Evolutionary conservation across 345 rosid species (phyloP).

Genomic region (Clarkia xantiana): DNA sequence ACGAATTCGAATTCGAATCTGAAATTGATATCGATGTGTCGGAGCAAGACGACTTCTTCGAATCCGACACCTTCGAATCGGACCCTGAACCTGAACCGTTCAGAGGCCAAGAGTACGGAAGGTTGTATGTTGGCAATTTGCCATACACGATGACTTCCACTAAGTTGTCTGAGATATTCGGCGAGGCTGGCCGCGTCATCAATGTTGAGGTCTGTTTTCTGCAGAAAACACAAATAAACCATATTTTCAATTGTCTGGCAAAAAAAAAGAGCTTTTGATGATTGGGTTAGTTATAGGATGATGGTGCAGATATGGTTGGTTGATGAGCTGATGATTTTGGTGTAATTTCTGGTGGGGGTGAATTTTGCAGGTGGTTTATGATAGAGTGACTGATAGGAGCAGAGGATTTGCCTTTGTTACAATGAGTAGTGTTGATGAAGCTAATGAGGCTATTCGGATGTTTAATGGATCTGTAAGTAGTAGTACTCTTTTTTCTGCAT

Average conservation of each 20-base stretch:
- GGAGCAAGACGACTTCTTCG: conserved; percentile 11
- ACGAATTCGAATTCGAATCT: conserved; percentile 17
- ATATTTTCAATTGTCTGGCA: background rate
- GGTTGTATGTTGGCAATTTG: conserved; percentile 71
- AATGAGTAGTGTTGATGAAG: conserved; percentile 65
- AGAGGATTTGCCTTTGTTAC: conserved; percentile 88
- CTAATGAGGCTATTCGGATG: conserved; percentile 67
- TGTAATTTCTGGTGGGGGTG: background rate
- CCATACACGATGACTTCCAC: conserved; percentile 59
- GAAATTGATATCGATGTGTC: conserved; percentile 13
- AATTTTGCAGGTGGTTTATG: conserved; percentile 48
- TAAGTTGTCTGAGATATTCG: conserved; percentile 45
- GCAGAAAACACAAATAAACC: background rate
- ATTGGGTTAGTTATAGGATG: background rate
- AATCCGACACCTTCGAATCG: no score
- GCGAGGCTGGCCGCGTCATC: conserved; percentile 59
- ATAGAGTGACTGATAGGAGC: conserved; percentile 84
- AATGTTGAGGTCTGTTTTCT: conserved; percentile 44
- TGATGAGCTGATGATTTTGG: background rate
- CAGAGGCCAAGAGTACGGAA: conserved; percentile 31
- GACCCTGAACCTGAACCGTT: conserved; percentile 8
- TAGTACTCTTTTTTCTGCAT: background rate
- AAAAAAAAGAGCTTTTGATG: background rate
- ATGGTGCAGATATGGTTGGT: background rate
- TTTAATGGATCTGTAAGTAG: conserved; percentile 71